Base-by-base conservation (phyloP, 1,139 yeast genomes). In the Suhomyces guaymorum region DNA sequence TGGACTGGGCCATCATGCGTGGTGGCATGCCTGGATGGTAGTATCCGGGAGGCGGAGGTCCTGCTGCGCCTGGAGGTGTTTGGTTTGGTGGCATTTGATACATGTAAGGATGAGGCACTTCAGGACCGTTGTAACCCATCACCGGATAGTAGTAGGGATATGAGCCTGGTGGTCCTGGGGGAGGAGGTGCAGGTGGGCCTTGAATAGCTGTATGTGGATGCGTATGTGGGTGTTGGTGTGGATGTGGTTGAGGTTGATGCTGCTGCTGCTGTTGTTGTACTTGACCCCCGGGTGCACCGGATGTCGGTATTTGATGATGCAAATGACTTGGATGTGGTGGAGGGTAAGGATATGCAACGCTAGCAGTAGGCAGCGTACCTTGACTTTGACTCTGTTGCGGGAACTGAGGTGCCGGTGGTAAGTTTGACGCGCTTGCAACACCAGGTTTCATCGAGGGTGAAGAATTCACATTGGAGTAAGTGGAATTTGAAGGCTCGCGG, bases 81-180 rank as follows among this genome's bases (percentile, higher is more conserved):
- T 9, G 4, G 15, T 15, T 12, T 23, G 25, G 25, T 12, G 36
- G 35, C 17, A 32, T 30, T 15, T 21, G 39, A 37, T 23, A 33
- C 42, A 28, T 35, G 36, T 32, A 38, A 26, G 42, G 37, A 10
- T 38, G 37, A 10, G 32, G 33, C 18, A 26, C 19, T 37, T 12
- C 31, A 19, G 25, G 32, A 29, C 13, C 26, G 17, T 23, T 18
- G 33, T 11, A 8, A 8, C 20, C 33, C 23, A 33, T 29, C 17
- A 38, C 38, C 11, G 39, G 43, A 29, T 31, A 30, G 32, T 34
- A 34, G 39, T 29, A 37, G 11, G 40, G 35, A 18, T 32, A n/a
- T n/a, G n/a, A 30, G 8, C 31, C 39, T 5, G 35, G 27, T 11
- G 30, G 39, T n/a, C n/a, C n/a, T n/a, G n/a, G n/a, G n/a, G n/a